A percentile compares a stretch with the other conserved stretches of the same genome.
Conservation (phyloP, 768 basidiomycete species). For the Chalciporus pseudorubinellus region DNA sequence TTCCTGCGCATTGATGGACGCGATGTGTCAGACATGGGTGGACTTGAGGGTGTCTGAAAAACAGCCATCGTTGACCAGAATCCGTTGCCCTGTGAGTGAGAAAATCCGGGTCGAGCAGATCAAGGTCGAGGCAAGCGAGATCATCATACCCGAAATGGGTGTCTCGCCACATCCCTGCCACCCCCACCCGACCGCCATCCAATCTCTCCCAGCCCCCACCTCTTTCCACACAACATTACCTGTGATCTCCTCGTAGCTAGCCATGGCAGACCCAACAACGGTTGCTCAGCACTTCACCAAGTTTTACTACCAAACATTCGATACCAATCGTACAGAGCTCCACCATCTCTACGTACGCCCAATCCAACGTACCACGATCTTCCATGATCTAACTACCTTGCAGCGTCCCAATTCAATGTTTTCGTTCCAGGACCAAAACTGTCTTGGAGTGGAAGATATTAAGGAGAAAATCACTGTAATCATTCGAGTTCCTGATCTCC, state of each 20-base stretch:
- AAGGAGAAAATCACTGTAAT: constrained; percentile 71
- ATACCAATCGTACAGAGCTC: constrained; percentile 56
- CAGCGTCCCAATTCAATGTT: constrained; percentile 85
- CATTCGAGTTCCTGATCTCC: background rate
- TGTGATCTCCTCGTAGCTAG: constrained; percentile 1
- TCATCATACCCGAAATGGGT: constrained; percentile 20
- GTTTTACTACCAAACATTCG: constrained; percentile 84
- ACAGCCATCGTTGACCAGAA: constrained; percentile 10
- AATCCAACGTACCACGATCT: constrained; percentile 18
- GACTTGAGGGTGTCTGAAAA: constrained; percentile 23
- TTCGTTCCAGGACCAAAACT: constrained; percentile 66
- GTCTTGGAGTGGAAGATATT: constrained; percentile 56
- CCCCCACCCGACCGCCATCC: no score
- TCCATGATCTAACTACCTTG: constrained; percentile 22
- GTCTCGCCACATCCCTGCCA: background rate
- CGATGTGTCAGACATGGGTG: constrained; percentile 28
- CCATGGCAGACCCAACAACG: constrained; percentile 69
- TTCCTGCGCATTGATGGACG: constrained; percentile 78
- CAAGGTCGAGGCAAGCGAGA: background rate
- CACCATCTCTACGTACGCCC: constrained; percentile 72
- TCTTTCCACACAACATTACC: constrained; percentile 2
- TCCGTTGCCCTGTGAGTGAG: constrained; percentile 5
- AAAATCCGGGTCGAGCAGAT: constrained; percentile 1
- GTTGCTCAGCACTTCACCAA: constrained; percentile 78
- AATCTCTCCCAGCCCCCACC: background rate